These are phyloP conservation scores for Xanthoconium purpureum DNA, from an alignment of 768 basidiomycete species.

Conservation along the genomic window DNA sequence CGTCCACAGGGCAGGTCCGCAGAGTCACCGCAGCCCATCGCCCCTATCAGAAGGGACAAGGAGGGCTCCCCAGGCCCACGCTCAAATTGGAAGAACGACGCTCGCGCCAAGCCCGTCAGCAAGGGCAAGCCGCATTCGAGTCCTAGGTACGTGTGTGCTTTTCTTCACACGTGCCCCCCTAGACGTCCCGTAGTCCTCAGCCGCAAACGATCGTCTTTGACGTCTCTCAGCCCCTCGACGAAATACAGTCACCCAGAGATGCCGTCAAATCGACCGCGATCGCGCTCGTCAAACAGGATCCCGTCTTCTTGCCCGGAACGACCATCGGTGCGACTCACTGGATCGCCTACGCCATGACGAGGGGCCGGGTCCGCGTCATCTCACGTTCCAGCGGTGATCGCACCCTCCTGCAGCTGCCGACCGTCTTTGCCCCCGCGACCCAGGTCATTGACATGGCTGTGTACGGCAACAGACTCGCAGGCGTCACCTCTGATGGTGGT, in stretches of 20 bases:
- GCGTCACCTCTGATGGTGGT: slow-evolving; percentile 84
- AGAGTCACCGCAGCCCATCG: slow-evolving; percentile 49
- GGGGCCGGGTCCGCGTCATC: slow-evolving; percentile 86
- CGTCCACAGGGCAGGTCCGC: slow-evolving; percentile 47
- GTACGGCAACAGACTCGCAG: slow-evolving; percentile 75
- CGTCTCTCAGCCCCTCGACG: slow-evolving; percentile 67
- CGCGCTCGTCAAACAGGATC: slow-evolving; percentile 81
- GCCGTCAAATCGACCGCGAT: slow-evolving; percentile 87
- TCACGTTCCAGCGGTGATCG: slow-evolving; percentile 86
- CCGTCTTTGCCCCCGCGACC: slow-evolving; percentile 55
- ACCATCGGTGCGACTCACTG: slow-evolving; percentile 90
- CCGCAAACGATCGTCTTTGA: slow-evolving; percentile 72
- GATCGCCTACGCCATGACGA: slow-evolving; percentile 92
- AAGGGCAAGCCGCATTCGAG: slow-evolving; percentile 51
- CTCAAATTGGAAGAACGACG: slow-evolving; percentile 37
- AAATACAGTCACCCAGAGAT: slow-evolving; percentile 73
- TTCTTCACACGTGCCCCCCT: not conserved
- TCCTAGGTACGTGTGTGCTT: slow-evolving; percentile 46
- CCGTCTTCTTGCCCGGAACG: slow-evolving; percentile 78
- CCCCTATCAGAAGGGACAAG: slow-evolving; percentile 52
- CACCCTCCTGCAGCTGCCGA: slow-evolving; percentile 74
- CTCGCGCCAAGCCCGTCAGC: slow-evolving; percentile 35
- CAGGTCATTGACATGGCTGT: slow-evolving; percentile 86
- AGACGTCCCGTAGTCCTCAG: slow-evolving; percentile 43
- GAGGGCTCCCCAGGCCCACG: slow-evolving; percentile 69